A percentile compares a stretch with the other conserved stretches of the same genome.
phyloP scores from a whole-genome alignment of 768 basidiomycete genomes.

The Xanthoconium stramineum region DNA sequence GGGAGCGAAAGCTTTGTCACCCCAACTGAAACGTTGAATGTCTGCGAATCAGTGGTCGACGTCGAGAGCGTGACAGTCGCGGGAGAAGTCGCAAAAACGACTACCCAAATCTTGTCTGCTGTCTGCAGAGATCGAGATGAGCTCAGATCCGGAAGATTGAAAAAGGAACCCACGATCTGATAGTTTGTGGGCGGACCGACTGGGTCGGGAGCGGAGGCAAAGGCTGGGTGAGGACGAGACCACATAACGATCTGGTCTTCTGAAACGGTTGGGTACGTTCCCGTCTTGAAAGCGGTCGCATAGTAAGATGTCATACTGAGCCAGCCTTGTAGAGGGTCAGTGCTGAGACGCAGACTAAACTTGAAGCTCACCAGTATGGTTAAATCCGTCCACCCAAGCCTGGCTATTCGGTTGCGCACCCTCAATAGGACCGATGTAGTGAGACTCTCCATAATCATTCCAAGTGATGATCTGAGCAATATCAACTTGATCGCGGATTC shows the following conservation, averaged over 20 bases:
- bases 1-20: slow-evolving; percentile 59
- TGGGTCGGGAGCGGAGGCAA: slow-evolving; percentile 52
- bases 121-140: slow-evolving; percentile 36
- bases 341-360: neutral
- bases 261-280: slow-evolving; percentile 52
- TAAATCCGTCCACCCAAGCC: slow-evolving; percentile 65
- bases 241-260: slow-evolving; percentile 67
- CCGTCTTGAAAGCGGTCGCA: slow-evolving; percentile 68
- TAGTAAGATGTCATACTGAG: slow-evolving; percentile 65
- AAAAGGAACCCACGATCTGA: slow-evolving; percentile 43
- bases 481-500: slow-evolving; percentile 53
- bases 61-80: slow-evolving; percentile 56
- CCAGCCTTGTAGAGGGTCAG: slow-evolving; percentile 44
- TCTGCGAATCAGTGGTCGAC: slow-evolving; percentile 40
- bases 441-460: slow-evolving; percentile 77
- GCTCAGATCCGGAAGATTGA: neutral
- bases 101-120: slow-evolving; percentile 63
- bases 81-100: slow-evolving; percentile 58
- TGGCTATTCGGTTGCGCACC: slow-evolving; percentile 68
- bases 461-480: slow-evolving; percentile 63
- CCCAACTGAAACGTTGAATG: slow-evolving; percentile 53
- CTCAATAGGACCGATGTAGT: slow-evolving; percentile 74
- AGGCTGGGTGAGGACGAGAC: slow-evolving; percentile 64
- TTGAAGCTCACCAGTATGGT: slow-evolving; percentile 42
- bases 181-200: slow-evolving; percentile 56